Evolutionary conservation across 495 filamentous ascomycete genomes (phyloP).

Genomic region (Penicillium macrosclerotiorum): DNA sequence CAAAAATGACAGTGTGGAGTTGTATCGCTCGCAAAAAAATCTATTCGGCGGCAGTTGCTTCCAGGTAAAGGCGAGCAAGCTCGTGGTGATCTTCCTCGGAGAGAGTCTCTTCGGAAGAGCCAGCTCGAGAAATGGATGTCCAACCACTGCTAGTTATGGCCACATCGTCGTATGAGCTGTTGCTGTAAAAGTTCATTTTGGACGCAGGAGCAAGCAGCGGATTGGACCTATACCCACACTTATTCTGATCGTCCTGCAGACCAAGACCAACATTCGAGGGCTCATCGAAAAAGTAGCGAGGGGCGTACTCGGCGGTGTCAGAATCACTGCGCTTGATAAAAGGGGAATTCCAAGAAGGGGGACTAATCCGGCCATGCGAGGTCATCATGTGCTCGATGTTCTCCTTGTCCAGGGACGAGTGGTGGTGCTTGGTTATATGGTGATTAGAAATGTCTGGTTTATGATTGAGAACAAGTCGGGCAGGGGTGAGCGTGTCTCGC

Average conservation of each 20-base stretch:
- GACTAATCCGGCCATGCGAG: conserved; percentile 30
- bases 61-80: conserved; percentile 34
- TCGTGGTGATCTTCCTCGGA: conserved; percentile 31
- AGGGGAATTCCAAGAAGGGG: conserved; percentile 30
- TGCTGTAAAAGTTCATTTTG: conserved; percentile 14
- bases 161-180: conserved; percentile 14
- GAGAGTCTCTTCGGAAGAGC: conserved; percentile 35
- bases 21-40: not conserved
- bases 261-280: conserved; percentile 30
- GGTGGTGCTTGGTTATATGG: conserved; percentile 8
- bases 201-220: conserved; percentile 35
- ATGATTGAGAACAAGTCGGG: conserved; percentile 23
- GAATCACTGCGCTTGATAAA: conserved; percentile 25
- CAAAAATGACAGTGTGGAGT: not conserved
- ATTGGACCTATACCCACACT: conserved; percentile 36
- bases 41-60: conserved; percentile 22
- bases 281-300: conserved; percentile 34
- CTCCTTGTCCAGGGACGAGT: conserved; percentile 30
- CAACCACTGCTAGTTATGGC: conserved; percentile 9
- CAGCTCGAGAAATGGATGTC: conserved; percentile 5
- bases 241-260: conserved; percentile 25
- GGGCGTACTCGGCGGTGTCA: conserved; percentile 24
- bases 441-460: conserved; percentile 11
- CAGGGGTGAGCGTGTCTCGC: conserved; percentile 19
- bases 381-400: conserved; percentile 47